Evolutionary conservation across 371 early-diverging fungal species (phyloP).

Genomic region (Mortierella sp.): DNA sequence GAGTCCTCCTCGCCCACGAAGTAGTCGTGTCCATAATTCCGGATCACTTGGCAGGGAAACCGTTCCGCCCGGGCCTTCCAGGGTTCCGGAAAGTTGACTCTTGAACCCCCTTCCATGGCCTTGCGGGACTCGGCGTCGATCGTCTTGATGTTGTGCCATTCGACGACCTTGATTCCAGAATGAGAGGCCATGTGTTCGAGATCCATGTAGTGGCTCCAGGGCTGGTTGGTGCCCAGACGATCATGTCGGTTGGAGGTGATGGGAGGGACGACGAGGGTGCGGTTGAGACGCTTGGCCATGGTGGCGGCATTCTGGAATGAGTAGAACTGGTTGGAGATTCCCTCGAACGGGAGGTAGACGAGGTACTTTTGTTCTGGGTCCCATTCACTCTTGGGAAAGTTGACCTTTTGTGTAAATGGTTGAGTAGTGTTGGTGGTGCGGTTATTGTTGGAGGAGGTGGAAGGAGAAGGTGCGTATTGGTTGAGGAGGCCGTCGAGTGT

Average conservation of each 20-base stretch:
- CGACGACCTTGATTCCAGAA: conserved; percentile 31
- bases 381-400: conserved; percentile 36
- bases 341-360: conserved; percentile 47
- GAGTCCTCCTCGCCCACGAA: conserved; percentile 42
- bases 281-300: conserved; percentile 50
- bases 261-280: conserved; percentile 50
- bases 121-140: conserved; percentile 21
- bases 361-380: conserved; percentile 31
- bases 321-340: conserved; percentile 56
- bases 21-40: conserved; percentile 48
- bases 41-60: conserved; percentile 41
- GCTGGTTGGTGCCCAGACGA: conserved; percentile 41
- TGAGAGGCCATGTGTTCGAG: conserved; percentile 33
- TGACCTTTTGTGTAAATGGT: neutral
- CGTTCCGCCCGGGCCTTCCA: conserved; percentile 37
- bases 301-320: conserved; percentile 49
- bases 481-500: conserved; percentile 19
- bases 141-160: conserved; percentile 45
- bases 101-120: conserved; percentile 27
- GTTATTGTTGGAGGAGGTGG: neutral
- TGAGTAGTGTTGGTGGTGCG: neutral
- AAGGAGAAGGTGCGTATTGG: neutral
- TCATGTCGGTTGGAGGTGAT: conserved; percentile 57
- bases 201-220: conserved; percentile 53
- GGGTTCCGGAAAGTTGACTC: conserved; percentile 20